phyloP scores from a whole-genome alignment of 2,329 filamentous ascomycete species.

The Lasiodiplodia sp. region DNA sequence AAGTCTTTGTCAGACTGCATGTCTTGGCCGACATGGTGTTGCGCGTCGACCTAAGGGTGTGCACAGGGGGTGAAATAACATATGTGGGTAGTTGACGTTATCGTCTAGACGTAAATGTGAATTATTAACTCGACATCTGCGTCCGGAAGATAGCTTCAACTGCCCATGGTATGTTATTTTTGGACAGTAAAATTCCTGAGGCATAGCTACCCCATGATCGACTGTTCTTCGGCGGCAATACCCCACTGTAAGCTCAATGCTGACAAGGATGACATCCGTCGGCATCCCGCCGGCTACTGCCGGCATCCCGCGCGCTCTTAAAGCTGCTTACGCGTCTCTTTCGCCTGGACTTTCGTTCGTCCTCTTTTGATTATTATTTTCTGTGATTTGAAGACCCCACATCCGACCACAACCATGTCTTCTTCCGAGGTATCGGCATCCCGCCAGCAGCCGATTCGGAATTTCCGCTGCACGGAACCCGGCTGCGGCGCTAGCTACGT shows the following conservation, averaged over 20 bases:
- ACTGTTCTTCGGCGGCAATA: too few relatives aligned
- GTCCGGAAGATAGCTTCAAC: too few relatives aligned
- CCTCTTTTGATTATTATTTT: background rate
- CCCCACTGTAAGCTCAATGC: background rate
- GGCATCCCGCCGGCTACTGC: background rate
- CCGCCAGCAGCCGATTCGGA: background rate
- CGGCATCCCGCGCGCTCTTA: background rate
- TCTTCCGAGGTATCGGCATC: background rate
- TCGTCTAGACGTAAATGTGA: too few relatives aligned
- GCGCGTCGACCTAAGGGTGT: too few relatives aligned
- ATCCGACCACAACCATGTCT: background rate
- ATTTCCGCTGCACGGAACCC: constrained; percentile 4
- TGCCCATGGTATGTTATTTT: too few relatives aligned
- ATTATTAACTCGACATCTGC: too few relatives aligned
- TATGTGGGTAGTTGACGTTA: too few relatives aligned
- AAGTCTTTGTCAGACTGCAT: too few relatives aligned
- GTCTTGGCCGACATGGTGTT: too few relatives aligned
- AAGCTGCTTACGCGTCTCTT: background rate
- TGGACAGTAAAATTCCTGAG: too few relatives aligned
- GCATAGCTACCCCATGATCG: too few relatives aligned
- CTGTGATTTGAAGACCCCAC: background rate
- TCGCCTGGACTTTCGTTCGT: background rate
- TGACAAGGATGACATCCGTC: background rate
- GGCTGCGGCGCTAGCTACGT: constrained; percentile 12
- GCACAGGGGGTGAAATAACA: too few relatives aligned